These are phyloP conservation scores for Gynostemma pentaphyllum DNA, from an alignment of 306 rosid genomes.

Conservation along the genomic window DNA sequence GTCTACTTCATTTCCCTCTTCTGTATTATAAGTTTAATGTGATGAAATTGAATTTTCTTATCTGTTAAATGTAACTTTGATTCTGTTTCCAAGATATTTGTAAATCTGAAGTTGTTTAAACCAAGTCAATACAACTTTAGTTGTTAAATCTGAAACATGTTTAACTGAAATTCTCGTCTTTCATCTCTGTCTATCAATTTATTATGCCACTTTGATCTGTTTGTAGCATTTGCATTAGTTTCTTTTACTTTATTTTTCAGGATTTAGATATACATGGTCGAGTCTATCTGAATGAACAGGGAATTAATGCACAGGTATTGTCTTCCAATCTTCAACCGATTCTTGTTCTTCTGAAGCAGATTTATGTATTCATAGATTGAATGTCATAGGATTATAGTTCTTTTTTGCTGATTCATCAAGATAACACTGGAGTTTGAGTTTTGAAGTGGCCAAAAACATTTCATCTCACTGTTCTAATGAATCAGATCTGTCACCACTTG, in stretches of 20 bases:
- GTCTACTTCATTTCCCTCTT: too few species aligned
- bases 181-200: background rate
- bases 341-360: background rate
- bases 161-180: background rate
- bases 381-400: background rate
- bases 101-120: too few species aligned
- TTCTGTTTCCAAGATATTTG: too few species aligned
- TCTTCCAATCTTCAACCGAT: background rate
- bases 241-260: conserved; percentile 13
- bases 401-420: too few species aligned
- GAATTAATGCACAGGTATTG: conserved; percentile 87
- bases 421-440: too few species aligned
- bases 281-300: conserved; percentile 71
- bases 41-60: too few species aligned
- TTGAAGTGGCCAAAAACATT: background rate
- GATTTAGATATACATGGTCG: conserved; percentile 65
- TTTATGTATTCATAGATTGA: background rate
- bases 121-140: too few species aligned
- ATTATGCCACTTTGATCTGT: background rate
- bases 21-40: too few species aligned
- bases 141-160: too few species aligned
- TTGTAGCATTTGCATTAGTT: background rate
- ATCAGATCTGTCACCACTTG: background rate
- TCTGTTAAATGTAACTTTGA: too few species aligned
- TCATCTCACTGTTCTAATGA: too few species aligned